Evolutionary conservation across 2,329 filamentous ascomycete species (phyloP).

Genomic region (Mollisiaceae sp.): DNA sequence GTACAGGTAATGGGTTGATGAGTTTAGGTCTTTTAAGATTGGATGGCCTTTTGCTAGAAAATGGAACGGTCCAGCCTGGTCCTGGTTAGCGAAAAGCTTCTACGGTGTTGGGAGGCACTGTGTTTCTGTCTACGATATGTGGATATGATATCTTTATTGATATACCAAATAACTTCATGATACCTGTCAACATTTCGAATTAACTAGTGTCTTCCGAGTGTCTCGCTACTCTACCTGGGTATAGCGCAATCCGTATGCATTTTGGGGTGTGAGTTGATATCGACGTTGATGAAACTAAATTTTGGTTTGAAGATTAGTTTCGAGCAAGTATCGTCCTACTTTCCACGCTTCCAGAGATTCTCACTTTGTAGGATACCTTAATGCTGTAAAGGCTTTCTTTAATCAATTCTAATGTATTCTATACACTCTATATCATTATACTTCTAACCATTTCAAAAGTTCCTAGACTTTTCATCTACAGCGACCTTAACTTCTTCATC

Average conservation of each 20-base stretch:
- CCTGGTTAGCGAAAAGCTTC: conserved; percentile 5
- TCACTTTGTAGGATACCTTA: neutral
- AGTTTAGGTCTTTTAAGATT: conserved; percentile 40
- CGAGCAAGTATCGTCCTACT: neutral
- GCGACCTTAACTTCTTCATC: conserved; percentile 22
- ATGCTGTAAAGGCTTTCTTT: neutral
- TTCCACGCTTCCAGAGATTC: neutral
- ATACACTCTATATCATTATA: neutral
- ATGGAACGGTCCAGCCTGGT: conserved; percentile 23
- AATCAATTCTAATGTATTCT: neutral
- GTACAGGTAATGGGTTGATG: conserved; percentile 38
- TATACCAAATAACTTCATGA: neutral
- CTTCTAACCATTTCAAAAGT: conserved; percentile 2
- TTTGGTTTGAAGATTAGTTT: too few relatives aligned
- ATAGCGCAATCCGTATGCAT: neutral
- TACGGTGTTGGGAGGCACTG: neutral
- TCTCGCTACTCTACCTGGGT: too few relatives aligned
- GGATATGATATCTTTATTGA: neutral
- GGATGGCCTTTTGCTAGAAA: conserved; percentile 39
- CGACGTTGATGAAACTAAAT: too few relatives aligned
- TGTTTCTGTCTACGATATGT: neutral
- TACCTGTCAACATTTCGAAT: neutral
- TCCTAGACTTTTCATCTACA: conserved; percentile 16
- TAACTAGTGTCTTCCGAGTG: neutral
- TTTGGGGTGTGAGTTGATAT: too few relatives aligned